Conservation (phyloP, 495 filamentous ascomycete species). For the Aspergillus diversus region DNA sequence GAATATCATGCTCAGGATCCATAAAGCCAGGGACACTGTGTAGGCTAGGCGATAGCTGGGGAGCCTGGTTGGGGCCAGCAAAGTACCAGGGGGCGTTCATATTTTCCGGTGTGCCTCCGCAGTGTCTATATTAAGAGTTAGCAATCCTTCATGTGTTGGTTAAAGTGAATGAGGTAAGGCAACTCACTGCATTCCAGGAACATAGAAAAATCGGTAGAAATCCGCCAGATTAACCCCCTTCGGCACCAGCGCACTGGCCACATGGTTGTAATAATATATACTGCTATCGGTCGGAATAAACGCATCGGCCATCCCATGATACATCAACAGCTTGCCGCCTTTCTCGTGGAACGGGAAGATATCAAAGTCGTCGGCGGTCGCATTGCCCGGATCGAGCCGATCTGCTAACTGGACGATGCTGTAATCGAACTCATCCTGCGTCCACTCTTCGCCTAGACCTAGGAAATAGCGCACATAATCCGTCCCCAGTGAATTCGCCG, state of each 20-base stretch:
- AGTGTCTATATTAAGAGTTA: conserved; percentile 15
- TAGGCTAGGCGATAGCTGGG: conserved; percentile 11
- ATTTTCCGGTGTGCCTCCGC: conserved; percentile 17
- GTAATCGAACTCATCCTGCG: conserved; percentile 16
- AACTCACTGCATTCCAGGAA: conserved; percentile 42
- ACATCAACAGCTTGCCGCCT: conserved; percentile 59
- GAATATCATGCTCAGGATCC: conserved; percentile 46
- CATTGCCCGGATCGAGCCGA: conserved; percentile 35
- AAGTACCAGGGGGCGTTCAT: conserved; percentile 41
- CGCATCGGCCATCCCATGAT: conserved; percentile 57
- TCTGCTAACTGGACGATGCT: conserved; percentile 32
- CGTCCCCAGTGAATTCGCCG: not conserved
- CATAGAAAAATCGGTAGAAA: conserved; percentile 44
- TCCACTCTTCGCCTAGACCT: conserved; percentile 6
- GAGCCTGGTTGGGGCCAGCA: conserved; percentile 27
- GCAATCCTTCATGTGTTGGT: no score
- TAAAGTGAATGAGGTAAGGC: no score
- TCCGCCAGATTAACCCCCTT: conserved; percentile 26
- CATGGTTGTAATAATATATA: conserved; percentile 27
- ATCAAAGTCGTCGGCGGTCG: conserved; percentile 33
- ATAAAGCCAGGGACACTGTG: conserved; percentile 45
- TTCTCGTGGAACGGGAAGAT: conserved; percentile 48
- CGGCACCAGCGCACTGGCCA: not conserved
- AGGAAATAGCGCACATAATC: conserved; percentile 25
- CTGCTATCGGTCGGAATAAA: conserved; percentile 18